Evolutionary conservation across 257 asterid genomes (phyloP).

Genomic region (Nyctanthes arbortristis): DNA sequence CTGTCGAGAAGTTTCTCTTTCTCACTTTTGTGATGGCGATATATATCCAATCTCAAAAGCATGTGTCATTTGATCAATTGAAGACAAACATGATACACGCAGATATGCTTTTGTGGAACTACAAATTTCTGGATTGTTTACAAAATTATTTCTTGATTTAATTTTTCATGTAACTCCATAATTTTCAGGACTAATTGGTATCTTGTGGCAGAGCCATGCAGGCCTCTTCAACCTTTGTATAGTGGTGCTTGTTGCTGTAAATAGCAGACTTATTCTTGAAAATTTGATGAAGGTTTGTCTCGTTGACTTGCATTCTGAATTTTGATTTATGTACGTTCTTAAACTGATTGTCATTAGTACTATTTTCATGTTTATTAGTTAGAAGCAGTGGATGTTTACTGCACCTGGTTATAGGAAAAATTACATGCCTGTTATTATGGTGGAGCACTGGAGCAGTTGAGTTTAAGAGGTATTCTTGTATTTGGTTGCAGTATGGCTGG

Average conservation of each 20-base stretch:
- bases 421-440: neutral
- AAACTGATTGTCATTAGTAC: neutral
- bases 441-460: conserved; percentile 10
- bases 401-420: conserved; percentile 1
- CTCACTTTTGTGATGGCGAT: neutral
- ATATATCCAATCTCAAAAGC: neutral
- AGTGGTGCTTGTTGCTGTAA: conserved; percentile 98
- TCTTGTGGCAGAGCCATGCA: conserved; percentile 93
- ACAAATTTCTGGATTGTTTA: conserved; percentile 11
- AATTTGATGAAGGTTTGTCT: conserved; percentile 90
- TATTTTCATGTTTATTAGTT: conserved; percentile 1
- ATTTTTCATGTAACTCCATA: conserved; percentile 7
- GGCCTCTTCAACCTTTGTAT: conserved; percentile 97
- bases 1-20: neutral
- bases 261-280: conserved; percentile 95
- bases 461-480: conserved; percentile 24
- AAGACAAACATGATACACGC: neutral
- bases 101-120: neutral
- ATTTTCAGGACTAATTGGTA: conserved; percentile 28
- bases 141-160: neutral
- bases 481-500: conserved; percentile 87
- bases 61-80: neutral
- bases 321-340: conserved; percentile 2
- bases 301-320: conserved; percentile 1
- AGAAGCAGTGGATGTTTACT: conserved; percentile 15